A percentile compares a stretch with the other conserved stretches of the same genome.
Conservation (phyloP, 495 filamentous ascomycete species). For the Penicillium flavigenum region DNA sequence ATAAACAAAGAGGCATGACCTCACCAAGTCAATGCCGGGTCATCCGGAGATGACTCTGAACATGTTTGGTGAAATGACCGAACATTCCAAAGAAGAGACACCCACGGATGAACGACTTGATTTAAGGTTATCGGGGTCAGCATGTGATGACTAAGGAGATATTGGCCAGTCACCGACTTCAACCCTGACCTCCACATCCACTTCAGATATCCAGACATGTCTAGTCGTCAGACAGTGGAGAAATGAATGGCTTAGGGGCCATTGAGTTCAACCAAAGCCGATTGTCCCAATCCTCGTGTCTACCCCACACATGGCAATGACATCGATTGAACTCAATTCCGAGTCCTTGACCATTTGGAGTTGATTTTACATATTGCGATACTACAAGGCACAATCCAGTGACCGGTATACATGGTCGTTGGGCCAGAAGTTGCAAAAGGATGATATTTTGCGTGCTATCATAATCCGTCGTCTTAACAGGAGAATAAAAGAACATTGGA, state of each 20-base stretch:
- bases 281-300: not conserved
- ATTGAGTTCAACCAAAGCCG: not conserved
- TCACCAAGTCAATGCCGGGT: conserved; percentile 4
- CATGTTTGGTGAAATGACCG: not conserved
- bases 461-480: not conserved
- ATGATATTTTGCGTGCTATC: not conserved
- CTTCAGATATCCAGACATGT: not conserved
- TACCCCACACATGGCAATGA: conserved; percentile 10
- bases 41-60: not conserved
- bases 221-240: conserved; percentile 1
- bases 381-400: not conserved
- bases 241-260: not conserved
- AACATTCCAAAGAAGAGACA: not conserved
- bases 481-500: not conserved
- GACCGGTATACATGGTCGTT: not conserved
- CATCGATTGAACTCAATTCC: conserved; percentile 7
- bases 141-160: not conserved
- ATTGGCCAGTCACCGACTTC: conserved; percentile 1
- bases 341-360: not conserved
- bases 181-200: not conserved
- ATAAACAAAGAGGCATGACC: conserved; percentile 2
- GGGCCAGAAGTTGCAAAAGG: not conserved
- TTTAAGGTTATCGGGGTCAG: conserved; percentile 8
- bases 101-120: conserved; percentile 1
- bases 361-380: not conserved